Percentiles rank a stretch among this genome's conserved stretches.
These are phyloP conservation scores for Colletotrichum musicola DNA, from an alignment of 2,329 filamentous ascomycete species.

Conservation along the genomic window DNA sequence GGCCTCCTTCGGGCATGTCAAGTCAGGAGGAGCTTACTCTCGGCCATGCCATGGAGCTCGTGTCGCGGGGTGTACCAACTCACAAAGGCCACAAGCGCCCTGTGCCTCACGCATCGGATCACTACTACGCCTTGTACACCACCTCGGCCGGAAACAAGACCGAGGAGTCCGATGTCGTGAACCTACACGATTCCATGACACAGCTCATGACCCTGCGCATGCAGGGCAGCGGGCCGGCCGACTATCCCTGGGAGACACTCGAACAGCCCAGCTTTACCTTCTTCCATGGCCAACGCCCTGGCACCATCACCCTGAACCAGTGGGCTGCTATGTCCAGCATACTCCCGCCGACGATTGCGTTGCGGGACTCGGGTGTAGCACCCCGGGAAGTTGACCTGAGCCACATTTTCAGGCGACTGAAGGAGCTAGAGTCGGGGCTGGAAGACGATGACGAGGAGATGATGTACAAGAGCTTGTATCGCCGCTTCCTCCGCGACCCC, in stretches of 20 bases:
- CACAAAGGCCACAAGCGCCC: conserved; percentile 67
- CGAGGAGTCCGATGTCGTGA: conserved; percentile 60
- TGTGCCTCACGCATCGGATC: conserved; percentile 67
- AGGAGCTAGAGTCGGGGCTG: conserved; percentile 67
- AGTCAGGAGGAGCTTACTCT: conserved; percentile 64
- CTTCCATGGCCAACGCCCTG: conserved; percentile 73
- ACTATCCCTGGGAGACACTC: conserved; percentile 75
- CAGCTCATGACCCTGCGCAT: conserved; percentile 69
- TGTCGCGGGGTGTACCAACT: conserved; percentile 68
- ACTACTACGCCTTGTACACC: conserved; percentile 69
- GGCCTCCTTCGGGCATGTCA: conserved; percentile 68
- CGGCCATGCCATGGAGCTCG: conserved; percentile 67
- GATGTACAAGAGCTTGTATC: conserved; percentile 75
- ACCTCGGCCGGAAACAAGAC: conserved; percentile 61
- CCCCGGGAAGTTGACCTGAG: conserved; percentile 72
- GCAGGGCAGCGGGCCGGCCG: conserved; percentile 55
- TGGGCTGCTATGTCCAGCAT: conserved; percentile 73
- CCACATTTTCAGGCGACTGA: conserved; percentile 69
- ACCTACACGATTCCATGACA: conserved; percentile 67
- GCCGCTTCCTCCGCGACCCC: conserved; percentile 75
- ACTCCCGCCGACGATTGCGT: conserved; percentile 66
- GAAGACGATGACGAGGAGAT: conserved; percentile 70
- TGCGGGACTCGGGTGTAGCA: conserved; percentile 68
- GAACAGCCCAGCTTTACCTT: conserved; percentile 81
- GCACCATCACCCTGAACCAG: conserved; percentile 79